Percentiles rank a stretch among this genome's conserved stretches.
These are phyloP conservation scores for Lepidium africanum DNA, from an alignment of 345 rosid species.

Conservation along the genomic window DNA sequence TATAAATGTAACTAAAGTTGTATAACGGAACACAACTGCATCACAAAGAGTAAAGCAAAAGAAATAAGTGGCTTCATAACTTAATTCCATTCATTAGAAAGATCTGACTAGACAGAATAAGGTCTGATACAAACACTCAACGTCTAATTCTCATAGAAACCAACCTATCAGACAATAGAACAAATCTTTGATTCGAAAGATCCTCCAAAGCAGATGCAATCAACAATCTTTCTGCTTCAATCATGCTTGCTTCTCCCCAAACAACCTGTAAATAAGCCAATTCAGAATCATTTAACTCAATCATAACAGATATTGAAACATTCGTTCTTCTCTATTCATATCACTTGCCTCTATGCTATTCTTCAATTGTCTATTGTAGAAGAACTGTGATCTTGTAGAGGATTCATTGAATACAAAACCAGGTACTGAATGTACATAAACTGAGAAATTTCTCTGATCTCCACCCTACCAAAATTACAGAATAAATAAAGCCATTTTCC, in stretches of 20 bases:
- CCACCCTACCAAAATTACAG: conserved; percentile 36
- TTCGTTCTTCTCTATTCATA: background rate
- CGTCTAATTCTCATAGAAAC: background rate
- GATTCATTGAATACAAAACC: conserved; percentile 69
- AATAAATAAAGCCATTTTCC: background rate
- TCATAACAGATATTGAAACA: background rate
- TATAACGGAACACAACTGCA: conserved; percentile 90
- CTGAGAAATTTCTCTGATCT: conserved; percentile 54
- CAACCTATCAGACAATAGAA: conserved; percentile 91
- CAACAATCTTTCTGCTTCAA: conserved; percentile 79
- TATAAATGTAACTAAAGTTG: conserved; percentile 76
- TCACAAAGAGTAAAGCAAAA: conserved; percentile 5
- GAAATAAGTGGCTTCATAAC: background rate
- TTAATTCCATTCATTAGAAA: background rate
- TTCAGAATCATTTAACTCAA: background rate
- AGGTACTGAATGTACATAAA: conserved; percentile 69
- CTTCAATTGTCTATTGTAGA: conserved; percentile 61
- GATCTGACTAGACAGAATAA: background rate
- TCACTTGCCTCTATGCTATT: conserved; percentile 54
- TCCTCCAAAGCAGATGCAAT: conserved; percentile 67
- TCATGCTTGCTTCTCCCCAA: conserved; percentile 94
- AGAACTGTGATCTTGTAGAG: conserved; percentile 63
- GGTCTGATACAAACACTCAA: background rate
- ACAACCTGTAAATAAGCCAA: conserved; percentile 38
- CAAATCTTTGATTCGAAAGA: conserved; percentile 79